Evolutionary conservation across 768 basidiomycete species (phyloP).

Genomic region (Fibroporia radiculosa): DNA sequence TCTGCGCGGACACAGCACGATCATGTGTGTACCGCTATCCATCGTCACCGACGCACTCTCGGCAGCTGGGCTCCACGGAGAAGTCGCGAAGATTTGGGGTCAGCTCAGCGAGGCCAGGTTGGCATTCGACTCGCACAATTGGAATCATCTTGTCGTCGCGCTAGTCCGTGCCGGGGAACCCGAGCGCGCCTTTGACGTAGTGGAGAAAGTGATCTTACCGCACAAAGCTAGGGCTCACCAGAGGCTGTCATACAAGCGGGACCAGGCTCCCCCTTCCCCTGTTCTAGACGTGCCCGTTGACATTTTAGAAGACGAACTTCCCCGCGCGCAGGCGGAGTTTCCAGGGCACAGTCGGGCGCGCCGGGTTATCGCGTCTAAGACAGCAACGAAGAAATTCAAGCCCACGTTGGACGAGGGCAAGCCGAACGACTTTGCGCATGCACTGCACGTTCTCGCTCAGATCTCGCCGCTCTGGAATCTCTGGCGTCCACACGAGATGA

Average conservation of each 20-base stretch:
- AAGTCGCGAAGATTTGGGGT: slow-evolving; percentile 64
- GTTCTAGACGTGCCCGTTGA: slow-evolving; percentile 8
- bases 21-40: slow-evolving; percentile 73
- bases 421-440: slow-evolving; percentile 45
- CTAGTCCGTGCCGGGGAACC: slow-evolving; percentile 74
- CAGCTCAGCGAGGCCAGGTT: slow-evolving; percentile 55
- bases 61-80: slow-evolving; percentile 46
- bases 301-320: slow-evolving; percentile 13
- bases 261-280: slow-evolving; percentile 17
- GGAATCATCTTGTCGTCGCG: slow-evolving; percentile 77
- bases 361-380: neutral
- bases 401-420: neutral
- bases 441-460: slow-evolving; percentile 52
- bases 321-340: slow-evolving; percentile 6
- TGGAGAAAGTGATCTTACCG: slow-evolving; percentile 71
- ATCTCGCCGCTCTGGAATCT: slow-evolving; percentile 55
- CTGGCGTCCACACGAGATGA: slow-evolving; percentile 56
- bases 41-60: slow-evolving; percentile 77
- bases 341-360: slow-evolving; percentile 11
- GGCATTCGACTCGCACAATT: slow-evolving; percentile 81
- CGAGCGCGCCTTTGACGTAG: slow-evolving; percentile 76
- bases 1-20: slow-evolving; percentile 34
- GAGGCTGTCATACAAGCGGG: slow-evolving; percentile 8
- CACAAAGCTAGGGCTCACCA: slow-evolving; percentile 29
- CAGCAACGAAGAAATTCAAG: slow-evolving; percentile 6